These are phyloP conservation scores for Lunasporangiospora selenospora DNA, from an alignment of 192 early-diverging fungal species.

Conservation along the genomic window DNA sequence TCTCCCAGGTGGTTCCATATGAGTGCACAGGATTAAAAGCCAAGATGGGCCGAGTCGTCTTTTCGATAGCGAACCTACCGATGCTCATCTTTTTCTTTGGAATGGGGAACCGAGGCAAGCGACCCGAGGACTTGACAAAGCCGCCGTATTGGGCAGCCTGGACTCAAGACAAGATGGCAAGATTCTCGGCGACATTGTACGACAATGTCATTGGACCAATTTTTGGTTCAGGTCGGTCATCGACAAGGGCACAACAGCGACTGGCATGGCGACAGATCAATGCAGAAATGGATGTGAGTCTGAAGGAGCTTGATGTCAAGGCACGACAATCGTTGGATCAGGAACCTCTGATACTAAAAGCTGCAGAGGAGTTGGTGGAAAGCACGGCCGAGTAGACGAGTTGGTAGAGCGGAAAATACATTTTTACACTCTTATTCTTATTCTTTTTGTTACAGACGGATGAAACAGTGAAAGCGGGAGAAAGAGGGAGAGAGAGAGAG, in stretches of 20 bases:
- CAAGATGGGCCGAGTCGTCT: conserved; percentile 19
- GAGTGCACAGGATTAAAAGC: conserved; percentile 13
- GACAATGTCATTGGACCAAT: conserved; percentile 14
- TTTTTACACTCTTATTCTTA: no score
- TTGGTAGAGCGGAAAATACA: no score
- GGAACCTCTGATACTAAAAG: background rate
- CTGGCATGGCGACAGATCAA: conserved; percentile 14
- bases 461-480: background rate
- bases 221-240: conserved; percentile 27
- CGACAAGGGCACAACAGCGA: conserved; percentile 2
- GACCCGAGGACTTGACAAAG: background rate
- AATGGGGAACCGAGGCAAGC: conserved; percentile 12
- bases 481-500: background rate
- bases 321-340: no score
- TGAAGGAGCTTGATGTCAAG: background rate
- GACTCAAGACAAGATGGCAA: conserved; percentile 11
- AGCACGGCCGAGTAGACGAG: conserved; percentile 7
- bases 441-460: background rate
- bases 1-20: conserved; percentile 29
- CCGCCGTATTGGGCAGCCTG: conserved; percentile 34
- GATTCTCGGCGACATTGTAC: conserved; percentile 8
- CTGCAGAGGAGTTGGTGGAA: conserved; percentile 1
- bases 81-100: conserved; percentile 15
- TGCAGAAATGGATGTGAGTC: background rate
- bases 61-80: background rate